Evolutionary conservation across 2,329 filamentous ascomycete genomes (phyloP).

Genomic region (Ophiostoma sp.): DNA sequence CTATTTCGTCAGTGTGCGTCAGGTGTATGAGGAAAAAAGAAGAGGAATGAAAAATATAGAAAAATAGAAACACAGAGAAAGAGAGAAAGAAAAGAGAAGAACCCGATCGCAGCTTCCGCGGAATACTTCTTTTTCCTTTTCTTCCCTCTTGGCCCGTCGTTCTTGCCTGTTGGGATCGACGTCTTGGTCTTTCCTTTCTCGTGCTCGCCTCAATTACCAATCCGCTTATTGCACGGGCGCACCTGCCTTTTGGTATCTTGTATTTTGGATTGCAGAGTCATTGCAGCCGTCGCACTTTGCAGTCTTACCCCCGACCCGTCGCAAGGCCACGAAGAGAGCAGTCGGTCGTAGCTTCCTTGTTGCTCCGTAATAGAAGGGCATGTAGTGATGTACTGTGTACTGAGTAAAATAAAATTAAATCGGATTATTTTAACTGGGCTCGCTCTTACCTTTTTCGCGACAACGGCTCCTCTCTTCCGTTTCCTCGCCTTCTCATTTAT

Average conservation of each 20-base stretch:
- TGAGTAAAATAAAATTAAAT: neutral
- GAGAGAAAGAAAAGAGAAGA: neutral
- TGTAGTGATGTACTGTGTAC: neutral
- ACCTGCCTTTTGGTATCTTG: neutral
- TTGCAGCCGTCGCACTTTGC: neutral
- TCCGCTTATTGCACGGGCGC: neutral
- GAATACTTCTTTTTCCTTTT: neutral
- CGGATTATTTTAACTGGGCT: neutral
- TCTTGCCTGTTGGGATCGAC: neutral
- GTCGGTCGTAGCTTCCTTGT: constrained; percentile 5
- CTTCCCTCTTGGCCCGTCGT: neutral
- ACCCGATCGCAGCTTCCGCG: neutral
- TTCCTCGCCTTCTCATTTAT: neutral
- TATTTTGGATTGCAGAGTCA: too few relatives aligned
- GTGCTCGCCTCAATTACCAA: constrained; percentile 5
- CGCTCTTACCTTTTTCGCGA: neutral
- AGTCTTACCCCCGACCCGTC: neutral
- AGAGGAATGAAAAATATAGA: neutral
- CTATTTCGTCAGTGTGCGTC: constrained; percentile 7
- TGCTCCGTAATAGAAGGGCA: neutral
- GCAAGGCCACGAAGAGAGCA: neutral
- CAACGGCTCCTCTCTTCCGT: neutral
- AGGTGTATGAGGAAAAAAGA: neutral
- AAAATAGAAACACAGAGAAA: neutral
- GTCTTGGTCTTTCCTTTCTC: neutral